Evolutionary conservation across 2,329 filamentous ascomycete genomes (phyloP).

Genomic region (Ilyonectria sp.): DNA sequence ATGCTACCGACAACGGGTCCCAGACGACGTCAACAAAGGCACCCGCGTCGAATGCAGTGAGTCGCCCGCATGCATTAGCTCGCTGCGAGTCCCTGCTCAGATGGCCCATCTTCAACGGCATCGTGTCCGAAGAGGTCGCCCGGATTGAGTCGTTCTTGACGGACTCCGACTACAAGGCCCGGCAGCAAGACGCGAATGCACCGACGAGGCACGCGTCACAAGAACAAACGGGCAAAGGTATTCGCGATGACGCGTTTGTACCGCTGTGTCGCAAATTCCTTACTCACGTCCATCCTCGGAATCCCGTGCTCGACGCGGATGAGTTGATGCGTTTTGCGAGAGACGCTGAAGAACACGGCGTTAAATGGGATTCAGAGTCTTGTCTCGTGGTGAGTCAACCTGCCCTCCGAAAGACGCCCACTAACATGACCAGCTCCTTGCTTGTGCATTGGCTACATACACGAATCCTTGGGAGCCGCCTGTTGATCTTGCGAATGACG

Average conservation of each 20-base stretch:
- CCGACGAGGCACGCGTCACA: neutral
- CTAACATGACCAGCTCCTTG: constrained; percentile 10
- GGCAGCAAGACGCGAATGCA: neutral
- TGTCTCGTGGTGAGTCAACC: constrained; percentile 28
- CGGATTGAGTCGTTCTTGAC: constrained; percentile 32
- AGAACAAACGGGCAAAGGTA: constrained; percentile 8
- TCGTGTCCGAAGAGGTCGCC: constrained; percentile 17
- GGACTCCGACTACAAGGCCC: constrained; percentile 15
- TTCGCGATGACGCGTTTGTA: constrained; percentile 27
- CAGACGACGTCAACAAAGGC: neutral
- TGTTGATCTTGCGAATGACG: neutral
- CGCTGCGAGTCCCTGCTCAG: constrained; percentile 29
- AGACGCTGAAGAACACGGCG: constrained; percentile 13
- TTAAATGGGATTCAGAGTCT: constrained; percentile 34
- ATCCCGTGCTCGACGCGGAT: constrained; percentile 26
- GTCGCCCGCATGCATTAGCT: constrained; percentile 19
- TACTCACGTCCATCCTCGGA: constrained; percentile 26
- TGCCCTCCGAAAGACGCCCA: neutral
- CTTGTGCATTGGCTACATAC: constrained; percentile 30
- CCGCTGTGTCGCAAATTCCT: constrained; percentile 34
- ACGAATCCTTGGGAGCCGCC: constrained; percentile 22
- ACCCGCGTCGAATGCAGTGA: neutral
- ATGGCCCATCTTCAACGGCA: constrained; percentile 27
- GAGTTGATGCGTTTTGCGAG: constrained; percentile 29
- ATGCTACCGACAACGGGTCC: neutral